phyloP scores from a whole-genome alignment of 2,329 filamentous ascomycete species.

The Fusarium zealandicum region DNA sequence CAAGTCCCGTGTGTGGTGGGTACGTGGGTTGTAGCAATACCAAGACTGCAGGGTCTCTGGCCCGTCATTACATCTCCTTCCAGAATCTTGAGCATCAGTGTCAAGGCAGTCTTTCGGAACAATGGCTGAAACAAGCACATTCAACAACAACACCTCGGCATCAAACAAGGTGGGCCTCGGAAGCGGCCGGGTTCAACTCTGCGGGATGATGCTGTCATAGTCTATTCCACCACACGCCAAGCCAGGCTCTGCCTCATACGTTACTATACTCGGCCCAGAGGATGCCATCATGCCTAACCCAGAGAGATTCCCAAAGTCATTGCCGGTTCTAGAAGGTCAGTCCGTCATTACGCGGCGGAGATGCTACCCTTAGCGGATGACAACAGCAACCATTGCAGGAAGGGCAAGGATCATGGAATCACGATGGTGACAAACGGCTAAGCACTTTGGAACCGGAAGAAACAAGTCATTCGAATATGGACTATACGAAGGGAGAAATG shows the following conservation, averaged over 20 bases:
- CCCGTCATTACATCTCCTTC: constrained; percentile 8
- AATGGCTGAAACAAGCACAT: constrained; percentile 10
- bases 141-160: neutral
- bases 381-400: constrained; percentile 5
- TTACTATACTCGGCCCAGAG: constrained; percentile 2
- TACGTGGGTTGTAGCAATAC: neutral
- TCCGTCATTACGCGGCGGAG: constrained; percentile 17
- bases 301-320: constrained; percentile 2
- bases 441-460: too few relatives aligned
- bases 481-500: neutral
- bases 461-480: neutral
- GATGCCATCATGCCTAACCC: neutral
- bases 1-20: neutral
- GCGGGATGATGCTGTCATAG: constrained; percentile 5
- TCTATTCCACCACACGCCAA: neutral
- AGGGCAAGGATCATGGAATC: constrained; percentile 5
- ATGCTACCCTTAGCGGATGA: constrained; percentile 20
- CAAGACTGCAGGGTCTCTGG: constrained; percentile 12
- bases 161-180: neutral
- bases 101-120: neutral
- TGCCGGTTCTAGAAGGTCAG: constrained; percentile 18
- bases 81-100: neutral
- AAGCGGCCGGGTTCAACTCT: neutral
- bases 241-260: constrained; percentile 9
- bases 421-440: neutral